Percentiles rank a stretch among this genome's conserved stretches.
Evolutionary conservation across 176 grass and related monocot species (phyloP).

Genomic region (Paspalum notatum): DNA sequence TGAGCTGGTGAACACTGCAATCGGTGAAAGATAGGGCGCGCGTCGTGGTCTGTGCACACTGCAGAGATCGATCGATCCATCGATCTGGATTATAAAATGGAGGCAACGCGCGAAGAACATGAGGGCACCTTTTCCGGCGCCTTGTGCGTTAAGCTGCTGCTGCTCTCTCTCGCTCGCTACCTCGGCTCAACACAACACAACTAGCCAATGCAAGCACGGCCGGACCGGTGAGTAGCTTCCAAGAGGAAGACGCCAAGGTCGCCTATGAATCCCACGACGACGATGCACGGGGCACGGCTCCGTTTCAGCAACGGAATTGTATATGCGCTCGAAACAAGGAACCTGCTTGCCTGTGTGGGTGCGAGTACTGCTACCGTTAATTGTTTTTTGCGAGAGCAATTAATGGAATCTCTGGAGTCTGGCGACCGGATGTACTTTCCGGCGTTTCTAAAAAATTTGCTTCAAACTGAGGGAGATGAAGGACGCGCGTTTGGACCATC

Average conservation of each 20-base stretch:
- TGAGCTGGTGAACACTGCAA: no score
- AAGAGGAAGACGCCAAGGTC: constrained; percentile 43
- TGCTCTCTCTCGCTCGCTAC: neutral
- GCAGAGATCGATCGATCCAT: neutral
- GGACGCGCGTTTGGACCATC: constrained; percentile 1
- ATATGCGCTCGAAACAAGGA: constrained; percentile 39
- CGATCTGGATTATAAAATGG: neutral
- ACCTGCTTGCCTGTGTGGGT: neutral
- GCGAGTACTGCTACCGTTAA: neutral
- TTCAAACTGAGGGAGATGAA: neutral
- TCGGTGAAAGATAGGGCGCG: constrained; percentile 39
- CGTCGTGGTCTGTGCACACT: neutral
- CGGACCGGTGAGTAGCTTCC: constrained; percentile 7
- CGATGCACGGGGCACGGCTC: neutral
- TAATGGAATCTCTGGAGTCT: constrained; percentile 23
- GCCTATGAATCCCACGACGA: constrained; percentile 43
- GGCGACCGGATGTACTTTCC: neutral
- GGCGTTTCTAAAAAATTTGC: neutral
- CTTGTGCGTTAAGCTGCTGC: constrained; percentile 47
- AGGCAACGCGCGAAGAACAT: constrained; percentile 34
- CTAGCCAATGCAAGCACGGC: neutral
- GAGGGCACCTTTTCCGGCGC: constrained; percentile 55
- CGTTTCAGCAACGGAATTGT: constrained; percentile 46
- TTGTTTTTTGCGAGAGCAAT: neutral
- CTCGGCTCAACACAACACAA: neutral